These are phyloP conservation scores for Leptomonas pyrrhocoris DNA, from an alignment of 208 protist species.

Conservation along the genomic window DNA sequence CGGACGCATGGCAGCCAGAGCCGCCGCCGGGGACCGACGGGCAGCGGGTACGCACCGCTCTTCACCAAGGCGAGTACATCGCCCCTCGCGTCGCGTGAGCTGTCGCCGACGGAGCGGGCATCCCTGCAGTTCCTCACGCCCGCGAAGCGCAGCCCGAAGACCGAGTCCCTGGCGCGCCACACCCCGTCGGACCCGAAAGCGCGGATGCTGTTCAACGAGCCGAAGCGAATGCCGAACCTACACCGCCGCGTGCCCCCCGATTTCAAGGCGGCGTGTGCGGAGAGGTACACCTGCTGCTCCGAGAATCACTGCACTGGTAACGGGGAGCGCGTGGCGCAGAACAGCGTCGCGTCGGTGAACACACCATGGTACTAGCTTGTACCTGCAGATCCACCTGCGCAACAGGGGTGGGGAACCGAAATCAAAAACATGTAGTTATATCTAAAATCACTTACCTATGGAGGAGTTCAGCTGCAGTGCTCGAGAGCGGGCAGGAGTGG, in stretches of 20 bases:
- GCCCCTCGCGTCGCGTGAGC: constrained; percentile 1
- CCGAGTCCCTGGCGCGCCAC: constrained; percentile 22
- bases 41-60: constrained; percentile 53
- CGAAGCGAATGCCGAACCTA: constrained; percentile 39
- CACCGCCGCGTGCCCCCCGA: constrained; percentile 35
- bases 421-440: background rate
- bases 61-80: constrained; percentile 30
- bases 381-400: no score
- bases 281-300: constrained; percentile 10
- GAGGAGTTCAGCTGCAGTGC: no score
- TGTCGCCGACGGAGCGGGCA: constrained; percentile 22
- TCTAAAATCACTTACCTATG: background rate
- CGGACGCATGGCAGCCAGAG: constrained; percentile 11
- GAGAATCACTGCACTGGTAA: constrained; percentile 19
- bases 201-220: constrained; percentile 30
- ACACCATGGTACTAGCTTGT: no score
- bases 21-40: constrained; percentile 18
- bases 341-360: no score
- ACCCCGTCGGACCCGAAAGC: constrained; percentile 29
- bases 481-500: no score
- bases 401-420: background rate
- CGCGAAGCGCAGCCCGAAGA: constrained; percentile 28
- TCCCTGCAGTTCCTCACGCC: constrained; percentile 42
- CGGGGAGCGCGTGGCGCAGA: constrained; percentile 24
- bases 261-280: constrained; percentile 43